A percentile compares a stretch with the other conserved stretches of the same genome.
phyloP scores from a whole-genome alignment of 768 basidiomycete genomes.

The Cubamyces sp. region DNA sequence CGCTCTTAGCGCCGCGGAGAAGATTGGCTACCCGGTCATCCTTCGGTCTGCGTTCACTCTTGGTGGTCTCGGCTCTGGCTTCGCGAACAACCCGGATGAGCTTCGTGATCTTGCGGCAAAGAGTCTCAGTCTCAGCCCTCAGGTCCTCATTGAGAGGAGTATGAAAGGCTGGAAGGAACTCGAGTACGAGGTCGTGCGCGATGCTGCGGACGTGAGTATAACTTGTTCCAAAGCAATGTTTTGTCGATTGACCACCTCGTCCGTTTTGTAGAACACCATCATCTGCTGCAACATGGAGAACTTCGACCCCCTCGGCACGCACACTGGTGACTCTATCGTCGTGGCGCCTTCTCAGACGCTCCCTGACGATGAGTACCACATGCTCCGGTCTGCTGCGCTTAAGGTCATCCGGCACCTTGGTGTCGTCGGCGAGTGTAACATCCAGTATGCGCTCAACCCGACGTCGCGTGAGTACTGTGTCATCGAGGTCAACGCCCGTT shows the following conservation, averaged over 20 bases:
- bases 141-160: slow-evolving; percentile 95
- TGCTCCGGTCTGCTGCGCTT: slow-evolving; percentile 96
- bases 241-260: neutral
- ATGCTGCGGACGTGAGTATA: slow-evolving; percentile 87
- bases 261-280: slow-evolving; percentile 82
- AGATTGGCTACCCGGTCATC: slow-evolving; percentile 97
- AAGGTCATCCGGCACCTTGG: slow-evolving; percentile 87
- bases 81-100: slow-evolving; percentile 94
- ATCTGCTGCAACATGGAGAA: slow-evolving; percentile 99
- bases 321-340: slow-evolving; percentile 99
- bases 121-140: slow-evolving; percentile 87
- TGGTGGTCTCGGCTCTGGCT: slow-evolving; percentile 97
- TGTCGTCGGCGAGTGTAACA: slow-evolving; percentile 94
- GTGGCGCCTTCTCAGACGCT: slow-evolving; percentile 98
- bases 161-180: slow-evolving; percentile 99
- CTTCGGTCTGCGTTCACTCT: slow-evolving; percentile 96
- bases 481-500: slow-evolving; percentile 97
- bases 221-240: neutral
- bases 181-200: slow-evolving; percentile 98
- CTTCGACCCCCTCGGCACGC: slow-evolving; percentile 98
- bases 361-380: slow-evolving; percentile 98
- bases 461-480: slow-evolving; percentile 93
- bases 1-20: slow-evolving; percentile 87
- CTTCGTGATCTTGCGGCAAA: slow-evolving; percentile 93
- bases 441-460: slow-evolving; percentile 98